Conservation (phyloP, 2,329 filamentous ascomycete genomes). For the Fusarium brachygibbosum region DNA sequence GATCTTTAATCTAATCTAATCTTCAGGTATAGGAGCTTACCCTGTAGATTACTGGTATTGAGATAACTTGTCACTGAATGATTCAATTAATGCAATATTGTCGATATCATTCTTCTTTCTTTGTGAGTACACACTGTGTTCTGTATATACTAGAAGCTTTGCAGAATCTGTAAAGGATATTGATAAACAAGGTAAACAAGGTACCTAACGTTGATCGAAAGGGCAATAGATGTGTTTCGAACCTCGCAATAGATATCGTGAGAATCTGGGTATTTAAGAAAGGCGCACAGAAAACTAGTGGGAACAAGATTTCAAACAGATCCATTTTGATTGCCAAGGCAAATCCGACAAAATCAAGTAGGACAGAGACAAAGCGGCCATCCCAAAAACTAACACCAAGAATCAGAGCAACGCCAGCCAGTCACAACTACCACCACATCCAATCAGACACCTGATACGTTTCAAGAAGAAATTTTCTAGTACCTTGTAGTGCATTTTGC, state of each 20-base stretch:
- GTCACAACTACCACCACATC: too few relatives aligned
- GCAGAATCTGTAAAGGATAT: background rate
- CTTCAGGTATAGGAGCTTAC: constrained; percentile 3
- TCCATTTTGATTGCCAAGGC: background rate
- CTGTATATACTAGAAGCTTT: background rate
- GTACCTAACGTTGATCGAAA: too few relatives aligned
- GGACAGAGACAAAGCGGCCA: too few relatives aligned
- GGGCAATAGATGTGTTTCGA: too few relatives aligned
- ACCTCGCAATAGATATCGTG: too few relatives aligned
- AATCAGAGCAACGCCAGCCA: background rate
- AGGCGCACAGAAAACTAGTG: rapidly evolving
- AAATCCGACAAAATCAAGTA: background rate
- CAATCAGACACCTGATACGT: background rate
- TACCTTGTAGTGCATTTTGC: constrained; percentile 42
- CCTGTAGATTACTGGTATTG: constrained; percentile 5
- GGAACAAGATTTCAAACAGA: background rate
- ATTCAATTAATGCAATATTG: background rate
- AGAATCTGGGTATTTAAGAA: background rate
- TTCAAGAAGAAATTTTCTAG: background rate
- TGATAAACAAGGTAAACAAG: background rate
- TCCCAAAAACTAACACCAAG: background rate
- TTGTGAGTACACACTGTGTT: background rate
- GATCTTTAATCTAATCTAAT: background rate
- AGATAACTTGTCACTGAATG: background rate
- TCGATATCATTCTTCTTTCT: background rate